Percentiles rank a stretch among this genome's conserved stretches.
These are phyloP conservation scores for Mariannaea sp. DNA, from an alignment of 2,329 filamentous ascomycete genomes.

Conservation along the genomic window DNA sequence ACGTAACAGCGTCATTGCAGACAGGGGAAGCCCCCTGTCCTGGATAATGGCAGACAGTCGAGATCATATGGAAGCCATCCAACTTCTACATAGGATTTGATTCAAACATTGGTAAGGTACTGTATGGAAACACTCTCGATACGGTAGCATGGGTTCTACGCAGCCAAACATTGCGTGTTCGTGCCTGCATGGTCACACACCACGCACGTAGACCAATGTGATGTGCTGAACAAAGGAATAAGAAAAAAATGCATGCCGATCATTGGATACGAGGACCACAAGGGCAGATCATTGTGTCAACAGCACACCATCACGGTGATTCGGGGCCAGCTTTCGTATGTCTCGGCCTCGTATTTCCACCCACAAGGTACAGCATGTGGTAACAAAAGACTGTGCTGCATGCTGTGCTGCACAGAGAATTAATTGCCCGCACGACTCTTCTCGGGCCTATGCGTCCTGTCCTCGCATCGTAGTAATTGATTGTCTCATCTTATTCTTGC, in stretches of 20 bases:
- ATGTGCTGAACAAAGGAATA: slow-evolving; percentile 19
- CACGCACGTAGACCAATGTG: slow-evolving; percentile 7
- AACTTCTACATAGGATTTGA: no score
- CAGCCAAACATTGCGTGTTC: slow-evolving; percentile 13
- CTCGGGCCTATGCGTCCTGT: not conserved
- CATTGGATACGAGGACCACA: not conserved
- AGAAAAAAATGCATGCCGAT: not conserved
- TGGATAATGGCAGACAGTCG: no score
- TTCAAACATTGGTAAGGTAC: no score
- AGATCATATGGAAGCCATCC: no score
- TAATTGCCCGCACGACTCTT: not conserved
- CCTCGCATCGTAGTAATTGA: no score
- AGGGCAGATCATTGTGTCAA: not conserved
- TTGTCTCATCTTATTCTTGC: not conserved
- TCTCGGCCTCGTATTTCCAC: slow-evolving; percentile 17
- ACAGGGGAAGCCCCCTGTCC: no score
- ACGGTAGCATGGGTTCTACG: no score
- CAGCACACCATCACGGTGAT: slow-evolving; percentile 2
- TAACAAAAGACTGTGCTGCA: slow-evolving; percentile 8
- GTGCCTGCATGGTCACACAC: slow-evolving; percentile 13
- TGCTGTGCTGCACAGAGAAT: not conserved
- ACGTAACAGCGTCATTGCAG: no score
- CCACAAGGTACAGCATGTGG: slow-evolving; percentile 5
- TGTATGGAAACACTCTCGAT: no score
- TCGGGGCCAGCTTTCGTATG: slow-evolving; percentile 7